Percentiles rank a stretch among this genome's conserved stretches.
Conservation (phyloP, 1,284 basidiomycete species). For the Cystobasidium sp. region DNA sequence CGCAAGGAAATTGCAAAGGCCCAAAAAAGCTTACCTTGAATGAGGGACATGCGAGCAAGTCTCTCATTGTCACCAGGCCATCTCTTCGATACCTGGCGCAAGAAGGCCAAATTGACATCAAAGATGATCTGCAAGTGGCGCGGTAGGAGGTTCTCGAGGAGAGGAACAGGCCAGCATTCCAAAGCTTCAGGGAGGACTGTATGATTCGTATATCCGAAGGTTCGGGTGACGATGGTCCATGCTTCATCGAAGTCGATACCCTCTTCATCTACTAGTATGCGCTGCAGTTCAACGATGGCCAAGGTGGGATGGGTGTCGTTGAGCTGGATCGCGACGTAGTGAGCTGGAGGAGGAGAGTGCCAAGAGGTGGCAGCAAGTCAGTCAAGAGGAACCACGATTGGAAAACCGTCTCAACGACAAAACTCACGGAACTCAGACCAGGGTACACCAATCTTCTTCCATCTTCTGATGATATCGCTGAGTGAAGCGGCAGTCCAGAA, state of each 20-base stretch:
- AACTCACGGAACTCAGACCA: slow-evolving; percentile 76
- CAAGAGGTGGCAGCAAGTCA: not conserved
- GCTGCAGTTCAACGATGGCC: slow-evolving; percentile 91
- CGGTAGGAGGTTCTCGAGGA: slow-evolving; percentile 80
- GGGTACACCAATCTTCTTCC: slow-evolving; percentile 68
- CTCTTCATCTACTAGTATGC: slow-evolving; percentile 81
- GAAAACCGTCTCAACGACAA: not conserved
- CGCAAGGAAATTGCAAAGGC: not conserved
- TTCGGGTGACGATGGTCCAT: slow-evolving; percentile 83
- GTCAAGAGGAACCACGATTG: not conserved
- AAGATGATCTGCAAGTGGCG: slow-evolving; percentile 83
- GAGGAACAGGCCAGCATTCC: slow-evolving; percentile 82
- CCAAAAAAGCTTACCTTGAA: slow-evolving; percentile 67
- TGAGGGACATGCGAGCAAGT: slow-evolving; percentile 81
- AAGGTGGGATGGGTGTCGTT: slow-evolving; percentile 94
- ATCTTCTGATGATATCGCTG: slow-evolving; percentile 72
- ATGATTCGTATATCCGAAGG: slow-evolving; percentile 93
- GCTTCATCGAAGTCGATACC: slow-evolving; percentile 79
- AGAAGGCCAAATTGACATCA: slow-evolving; percentile 62
- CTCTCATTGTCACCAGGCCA: slow-evolving; percentile 81
- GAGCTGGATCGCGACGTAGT: slow-evolving; percentile 63
- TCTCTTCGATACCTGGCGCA: slow-evolving; percentile 76
- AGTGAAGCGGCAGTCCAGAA: slow-evolving; percentile 71
- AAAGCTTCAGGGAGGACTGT: slow-evolving; percentile 65
- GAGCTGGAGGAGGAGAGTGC: not conserved